A percentile compares a stretch with the other conserved stretches of the same genome.
These are phyloP conservation scores for Lanmaoa rubissima DNA, from an alignment of 768 basidiomycete species.

Conservation along the genomic window DNA sequence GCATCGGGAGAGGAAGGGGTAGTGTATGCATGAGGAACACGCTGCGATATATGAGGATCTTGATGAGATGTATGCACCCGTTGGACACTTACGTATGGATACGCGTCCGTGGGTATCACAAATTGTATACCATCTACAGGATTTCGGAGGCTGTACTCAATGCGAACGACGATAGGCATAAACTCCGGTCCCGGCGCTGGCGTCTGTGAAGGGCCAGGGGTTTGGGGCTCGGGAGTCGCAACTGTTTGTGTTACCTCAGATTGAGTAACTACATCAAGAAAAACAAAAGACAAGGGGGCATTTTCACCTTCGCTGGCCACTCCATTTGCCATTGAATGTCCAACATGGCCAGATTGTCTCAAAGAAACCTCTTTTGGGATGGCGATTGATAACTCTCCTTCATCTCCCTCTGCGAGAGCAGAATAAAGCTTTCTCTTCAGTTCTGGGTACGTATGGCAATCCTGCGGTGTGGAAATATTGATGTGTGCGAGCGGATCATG, in stretches of 20 bases:
- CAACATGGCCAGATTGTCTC: constrained; percentile 53
- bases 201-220: constrained; percentile 45
- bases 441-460: constrained; percentile 89
- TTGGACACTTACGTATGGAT: constrained; percentile 69
- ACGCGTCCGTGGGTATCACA: constrained; percentile 74
- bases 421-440: constrained; percentile 90
- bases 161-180: constrained; percentile 69
- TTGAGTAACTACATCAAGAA: constrained; percentile 7
- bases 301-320: constrained; percentile 57
- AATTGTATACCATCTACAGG: constrained; percentile 86
- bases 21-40: constrained; percentile 91
- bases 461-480: constrained; percentile 62
- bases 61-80: background rate
- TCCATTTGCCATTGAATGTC: constrained; percentile 35
- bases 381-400: constrained; percentile 91
- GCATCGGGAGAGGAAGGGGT: constrained; percentile 84
- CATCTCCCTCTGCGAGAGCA: constrained; percentile 86
- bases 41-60: constrained; percentile 44
- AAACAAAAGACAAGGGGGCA: background rate
- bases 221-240: constrained; percentile 82
- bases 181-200: constrained; percentile 57
- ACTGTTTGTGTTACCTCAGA: constrained; percentile 35
- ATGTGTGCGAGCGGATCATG: constrained; percentile 72
- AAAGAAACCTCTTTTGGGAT: constrained; percentile 73
- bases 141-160: constrained; percentile 79